Percentiles rank a stretch among this genome's conserved stretches.
Evolutionary conservation across 331 rosid genomes (phyloP).

Genomic region (Quercus lobata): DNA sequence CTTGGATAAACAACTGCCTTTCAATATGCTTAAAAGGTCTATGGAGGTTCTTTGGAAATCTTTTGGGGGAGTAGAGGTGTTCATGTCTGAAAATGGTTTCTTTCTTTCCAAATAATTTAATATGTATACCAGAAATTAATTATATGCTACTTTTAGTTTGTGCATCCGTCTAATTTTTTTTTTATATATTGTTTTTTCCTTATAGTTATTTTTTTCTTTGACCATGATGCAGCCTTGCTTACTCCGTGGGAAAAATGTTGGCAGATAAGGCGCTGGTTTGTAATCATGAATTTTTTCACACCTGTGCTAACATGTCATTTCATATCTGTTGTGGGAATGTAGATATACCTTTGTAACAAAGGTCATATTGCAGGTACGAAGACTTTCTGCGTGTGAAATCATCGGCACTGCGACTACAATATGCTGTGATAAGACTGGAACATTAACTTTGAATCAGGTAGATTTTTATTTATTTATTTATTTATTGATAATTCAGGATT

Average conservation of each 20-base stretch:
- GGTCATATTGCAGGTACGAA: conserved; percentile 66
- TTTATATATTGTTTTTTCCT: neutral
- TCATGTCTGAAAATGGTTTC: too few species aligned
- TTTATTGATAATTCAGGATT: too few species aligned
- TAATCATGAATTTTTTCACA: neutral
- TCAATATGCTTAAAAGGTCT: too few species aligned
- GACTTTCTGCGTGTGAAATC: conserved; percentile 99
- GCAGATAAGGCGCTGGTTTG: conserved; percentile 99
- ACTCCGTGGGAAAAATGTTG: conserved; percentile 99
- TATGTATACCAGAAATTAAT: neutral
- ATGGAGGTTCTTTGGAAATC: too few species aligned
- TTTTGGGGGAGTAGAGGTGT: too few species aligned
- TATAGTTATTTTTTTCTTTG: neutral
- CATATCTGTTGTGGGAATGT: neutral
- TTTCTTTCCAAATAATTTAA: neutral
- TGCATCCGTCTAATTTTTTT: neutral
- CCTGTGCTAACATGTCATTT: conserved; percentile 4
- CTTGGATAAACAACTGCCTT: too few species aligned
- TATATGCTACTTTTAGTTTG: too few species aligned
- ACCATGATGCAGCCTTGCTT: conserved; percentile 63
- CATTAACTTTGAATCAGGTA: conserved; percentile 84
- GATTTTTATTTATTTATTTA: conserved; percentile 11
- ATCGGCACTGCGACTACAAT: conserved; percentile 99
- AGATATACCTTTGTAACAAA: neutral
- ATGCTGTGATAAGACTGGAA: conserved; percentile 98